Conservation (phyloP, 2,329 filamentous ascomycete species). For the Cladophialophora carrionii region DNA sequence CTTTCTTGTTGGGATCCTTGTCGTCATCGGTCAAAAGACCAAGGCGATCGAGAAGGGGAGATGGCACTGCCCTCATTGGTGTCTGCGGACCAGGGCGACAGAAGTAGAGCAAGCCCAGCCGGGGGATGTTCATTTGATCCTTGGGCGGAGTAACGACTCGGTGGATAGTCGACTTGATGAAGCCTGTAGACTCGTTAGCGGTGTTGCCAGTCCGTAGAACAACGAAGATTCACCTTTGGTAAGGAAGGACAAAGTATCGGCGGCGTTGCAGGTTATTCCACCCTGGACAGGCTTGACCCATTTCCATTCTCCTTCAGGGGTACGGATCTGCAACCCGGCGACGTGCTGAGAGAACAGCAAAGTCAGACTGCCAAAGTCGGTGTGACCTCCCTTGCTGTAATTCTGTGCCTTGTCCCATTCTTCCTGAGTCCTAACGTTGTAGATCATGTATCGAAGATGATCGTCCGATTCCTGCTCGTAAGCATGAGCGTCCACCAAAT, state of each 20-base stretch:
- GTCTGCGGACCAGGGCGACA: constrained; percentile 55
- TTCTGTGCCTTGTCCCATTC: constrained; percentile 52
- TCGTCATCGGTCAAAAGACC: constrained; percentile 49
- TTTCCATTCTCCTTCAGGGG: constrained; percentile 53
- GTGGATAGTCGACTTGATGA: constrained; percentile 51
- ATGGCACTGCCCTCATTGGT: constrained; percentile 47
- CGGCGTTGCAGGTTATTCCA: constrained; percentile 55
- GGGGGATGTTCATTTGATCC: constrained; percentile 48
- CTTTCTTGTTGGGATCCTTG: constrained; percentile 44
- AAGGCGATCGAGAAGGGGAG: constrained; percentile 45
- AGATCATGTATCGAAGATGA: constrained; percentile 64
- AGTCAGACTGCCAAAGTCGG: constrained; percentile 61
- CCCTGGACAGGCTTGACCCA: constrained; percentile 59
- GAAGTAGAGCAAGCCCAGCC: constrained; percentile 62
- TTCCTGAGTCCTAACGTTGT: constrained; percentile 54
- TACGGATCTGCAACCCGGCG: constrained; percentile 59
- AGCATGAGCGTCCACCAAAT: constrained; percentile 59
- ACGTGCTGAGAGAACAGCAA: constrained; percentile 59
- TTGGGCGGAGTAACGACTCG: constrained; percentile 57
- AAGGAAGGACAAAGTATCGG: constrained; percentile 53
- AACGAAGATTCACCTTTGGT: constrained; percentile 39
- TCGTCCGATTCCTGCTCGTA: constrained; percentile 62
- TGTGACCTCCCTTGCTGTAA: constrained; percentile 56
- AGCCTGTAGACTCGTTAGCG: constrained; percentile 16
- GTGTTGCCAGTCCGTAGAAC: neutral